Percentiles rank a stretch among this genome's conserved stretches.
These are phyloP conservation scores for Ampelocalamus luodianensis DNA, from an alignment of 176 grass and related monocot genomes.

Conservation along the genomic window DNA sequence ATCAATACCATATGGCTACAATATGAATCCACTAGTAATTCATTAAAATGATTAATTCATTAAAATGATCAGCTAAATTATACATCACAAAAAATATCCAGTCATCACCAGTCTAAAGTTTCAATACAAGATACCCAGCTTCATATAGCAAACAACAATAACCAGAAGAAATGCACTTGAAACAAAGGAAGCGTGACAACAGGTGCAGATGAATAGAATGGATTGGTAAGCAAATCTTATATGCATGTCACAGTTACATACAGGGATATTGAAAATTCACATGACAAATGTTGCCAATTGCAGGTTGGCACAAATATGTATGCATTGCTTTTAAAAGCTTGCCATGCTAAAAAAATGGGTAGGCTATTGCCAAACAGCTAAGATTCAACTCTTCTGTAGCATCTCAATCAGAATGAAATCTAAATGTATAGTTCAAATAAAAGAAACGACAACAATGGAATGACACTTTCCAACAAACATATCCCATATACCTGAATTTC, in stretches of 20 bases:
- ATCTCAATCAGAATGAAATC: not conserved
- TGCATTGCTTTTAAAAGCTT: not conserved
- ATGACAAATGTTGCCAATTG: not conserved
- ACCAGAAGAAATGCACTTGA: constrained; percentile 1
- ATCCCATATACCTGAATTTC: no score
- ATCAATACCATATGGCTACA: not conserved
- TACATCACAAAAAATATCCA: not conserved
- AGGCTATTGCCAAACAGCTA: not conserved
- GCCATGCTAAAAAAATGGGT: not conserved
- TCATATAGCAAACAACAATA: not conserved
- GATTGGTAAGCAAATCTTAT: not conserved
- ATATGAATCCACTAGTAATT: no score
- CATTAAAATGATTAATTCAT: not conserved
- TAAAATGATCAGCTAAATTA: not conserved
- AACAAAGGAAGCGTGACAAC: constrained; percentile 1
- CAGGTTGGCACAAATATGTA: not conserved
- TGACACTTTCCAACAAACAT: not conserved
- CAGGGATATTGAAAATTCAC: not conserved
- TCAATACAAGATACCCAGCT: not conserved
- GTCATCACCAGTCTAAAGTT: not conserved
- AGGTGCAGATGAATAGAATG: constrained; percentile 1
- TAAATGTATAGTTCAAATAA: not conserved
- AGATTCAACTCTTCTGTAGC: not conserved
- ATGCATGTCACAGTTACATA: not conserved
- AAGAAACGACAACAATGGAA: not conserved